Base-by-base conservation (phyloP, 805 yeast genomes). In the Wickerhamiella bombiphila region DNA sequence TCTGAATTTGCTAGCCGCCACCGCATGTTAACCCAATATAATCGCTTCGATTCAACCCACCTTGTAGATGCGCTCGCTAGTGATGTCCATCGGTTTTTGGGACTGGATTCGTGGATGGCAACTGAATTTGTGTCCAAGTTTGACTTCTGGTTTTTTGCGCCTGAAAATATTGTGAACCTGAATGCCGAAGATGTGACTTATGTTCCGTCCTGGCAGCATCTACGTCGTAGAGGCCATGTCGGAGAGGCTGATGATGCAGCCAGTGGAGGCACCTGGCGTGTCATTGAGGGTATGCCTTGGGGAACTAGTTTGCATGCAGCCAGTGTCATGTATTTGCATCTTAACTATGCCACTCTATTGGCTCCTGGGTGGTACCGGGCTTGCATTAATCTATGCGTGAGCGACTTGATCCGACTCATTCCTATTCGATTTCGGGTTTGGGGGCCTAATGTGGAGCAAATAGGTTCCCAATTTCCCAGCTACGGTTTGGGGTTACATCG, bases 71-170 rank as follows among this genome's bases (percentile, higher is more conserved):
- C 30, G 19, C 37, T 47, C 22, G 45, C 42, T 8, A 37, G 20
- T 2, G 48, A 43, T 15, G 35, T 44, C 25, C 29, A 35, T 2
- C 29, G 38, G 16, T 26, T 42, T 4, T 39, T 44, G n/a, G 42
- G 42, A 7, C 29, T 45, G 21, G 31, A 38, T 13, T 42, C 46
- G n/a, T 47, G 49, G 49, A 39, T 31, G 3, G 39, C 40, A 4
- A 40, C 40, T n/a, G 46, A 47, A 16, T 37, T 33, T 9, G 41
- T 47, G 2, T 41, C 46, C 3, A 29, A 38, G 20, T 35, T 39
- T 22, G 49, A 47, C 33, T 39, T 41, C 31, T 47, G 51, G 51
- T 43, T 47, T 28, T 47, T 47, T 21, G 46, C 40, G 15, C 45
- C 51, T 5, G 47, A 45, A 22, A 34, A 36, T 22, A 32, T 39